Conservation (phyloP, 164 flowering plant genomes). For the Houttuynia cordata region DNA sequence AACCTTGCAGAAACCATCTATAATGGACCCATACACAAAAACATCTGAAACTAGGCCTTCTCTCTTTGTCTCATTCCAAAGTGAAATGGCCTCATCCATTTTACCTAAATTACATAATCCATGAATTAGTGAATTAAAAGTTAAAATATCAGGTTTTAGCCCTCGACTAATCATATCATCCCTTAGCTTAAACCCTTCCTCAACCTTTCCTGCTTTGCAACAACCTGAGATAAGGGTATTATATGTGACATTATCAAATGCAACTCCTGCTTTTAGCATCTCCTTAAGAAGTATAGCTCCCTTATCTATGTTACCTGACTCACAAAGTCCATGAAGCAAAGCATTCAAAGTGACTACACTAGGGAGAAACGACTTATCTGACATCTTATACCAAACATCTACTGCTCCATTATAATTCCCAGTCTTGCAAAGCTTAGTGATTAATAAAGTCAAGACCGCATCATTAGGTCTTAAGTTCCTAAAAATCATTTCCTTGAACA, state of each 20-base stretch:
- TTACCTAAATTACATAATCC: slow-evolving; percentile 37
- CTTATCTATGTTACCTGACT: slow-evolving; percentile 34
- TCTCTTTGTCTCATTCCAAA: slow-evolving; percentile 42
- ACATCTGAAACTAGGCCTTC: slow-evolving; percentile 34
- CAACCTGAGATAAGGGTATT: slow-evolving; percentile 44
- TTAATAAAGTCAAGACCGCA: slow-evolving; percentile 34
- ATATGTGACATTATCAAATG: slow-evolving; percentile 40
- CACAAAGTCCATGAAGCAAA: slow-evolving; percentile 51
- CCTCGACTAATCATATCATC: slow-evolving; percentile 50
- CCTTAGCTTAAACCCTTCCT: slow-evolving; percentile 42
- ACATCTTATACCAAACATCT: slow-evolving; percentile 45
- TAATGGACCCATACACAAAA: slow-evolving; percentile 40
- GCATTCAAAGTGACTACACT: slow-evolving; percentile 61
- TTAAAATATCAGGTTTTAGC: slow-evolving; percentile 36
- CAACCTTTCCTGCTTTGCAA: slow-evolving; percentile 45
- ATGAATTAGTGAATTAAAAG: slow-evolving; percentile 45
- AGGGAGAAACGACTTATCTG: slow-evolving; percentile 39
- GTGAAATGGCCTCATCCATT: slow-evolving; percentile 44
- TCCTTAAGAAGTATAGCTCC: slow-evolving; percentile 34
- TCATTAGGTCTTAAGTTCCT: slow-evolving; percentile 52
- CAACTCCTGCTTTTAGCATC: slow-evolving; percentile 39
- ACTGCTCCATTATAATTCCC: slow-evolving; percentile 36
- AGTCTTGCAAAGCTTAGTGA: slow-evolving; percentile 38
- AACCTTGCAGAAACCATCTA: slow-evolving; percentile 55
- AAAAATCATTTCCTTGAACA: slow-evolving; percentile 42